Evolutionary conservation across 2,329 filamentous ascomycete species (phyloP).

Genomic region (Cytospora schulzeri): DNA sequence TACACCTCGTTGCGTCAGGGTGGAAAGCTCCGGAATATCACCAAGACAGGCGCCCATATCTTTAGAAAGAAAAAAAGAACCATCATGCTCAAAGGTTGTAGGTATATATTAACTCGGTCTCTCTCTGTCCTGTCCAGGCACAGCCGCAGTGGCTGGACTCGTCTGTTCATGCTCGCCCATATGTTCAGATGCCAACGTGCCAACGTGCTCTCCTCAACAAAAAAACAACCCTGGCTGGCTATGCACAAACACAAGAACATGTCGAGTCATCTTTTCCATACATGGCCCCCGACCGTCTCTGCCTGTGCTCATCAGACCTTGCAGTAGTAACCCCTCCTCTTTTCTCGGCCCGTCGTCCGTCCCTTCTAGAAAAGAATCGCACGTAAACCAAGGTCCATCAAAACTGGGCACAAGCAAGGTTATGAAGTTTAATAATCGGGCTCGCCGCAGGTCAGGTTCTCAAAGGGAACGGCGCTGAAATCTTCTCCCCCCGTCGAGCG

Average conservation of each 20-base stretch:
- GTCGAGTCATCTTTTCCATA: constrained; percentile 8
- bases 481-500: no score
- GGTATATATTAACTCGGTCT: constrained; percentile 26
- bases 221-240: constrained; percentile 3
- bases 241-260: constrained; percentile 21
- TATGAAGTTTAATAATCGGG: background rate
- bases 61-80: no score
- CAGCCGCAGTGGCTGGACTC: constrained; percentile 7
- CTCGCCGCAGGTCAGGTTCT: background rate
- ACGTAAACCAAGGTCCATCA: constrained; percentile 20
- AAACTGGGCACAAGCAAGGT: constrained; percentile 10
- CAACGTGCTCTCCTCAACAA: background rate
- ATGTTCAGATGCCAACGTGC: constrained; percentile 14
- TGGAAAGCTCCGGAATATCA: background rate
- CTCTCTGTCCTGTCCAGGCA: constrained; percentile 1
- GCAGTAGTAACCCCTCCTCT: constrained; percentile 2
- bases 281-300: background rate
- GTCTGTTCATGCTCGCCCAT: constrained; percentile 6
- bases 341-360: background rate
- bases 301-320: background rate
- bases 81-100: constrained; percentile 4
- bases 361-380: background rate
- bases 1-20: background rate
- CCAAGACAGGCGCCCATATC: background rate
- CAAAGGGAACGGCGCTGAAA: background rate